These are phyloP conservation scores for Marasmius tenuissimus DNA, from an alignment of 1,284 basidiomycete species.

Conservation along the genomic window DNA sequence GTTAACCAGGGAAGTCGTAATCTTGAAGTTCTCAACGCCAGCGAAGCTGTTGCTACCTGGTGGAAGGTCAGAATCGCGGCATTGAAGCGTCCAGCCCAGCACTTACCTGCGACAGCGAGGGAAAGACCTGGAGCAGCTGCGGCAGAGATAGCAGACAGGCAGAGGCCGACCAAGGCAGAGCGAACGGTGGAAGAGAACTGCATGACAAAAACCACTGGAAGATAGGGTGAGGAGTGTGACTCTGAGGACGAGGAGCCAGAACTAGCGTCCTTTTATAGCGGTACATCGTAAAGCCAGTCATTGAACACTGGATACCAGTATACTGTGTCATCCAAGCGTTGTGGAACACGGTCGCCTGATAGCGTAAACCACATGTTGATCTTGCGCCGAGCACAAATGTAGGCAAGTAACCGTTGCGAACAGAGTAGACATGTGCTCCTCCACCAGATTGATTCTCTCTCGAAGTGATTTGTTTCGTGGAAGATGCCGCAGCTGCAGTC, in stretches of 20 bases:
- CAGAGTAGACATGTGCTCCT: no score
- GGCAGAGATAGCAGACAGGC: slow-evolving; percentile 28
- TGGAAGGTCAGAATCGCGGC: background rate
- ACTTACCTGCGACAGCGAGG: slow-evolving; percentile 18
- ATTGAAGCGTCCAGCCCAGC: background rate
- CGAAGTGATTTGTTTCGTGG: background rate
- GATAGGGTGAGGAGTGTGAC: background rate
- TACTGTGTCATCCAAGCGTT: no score
- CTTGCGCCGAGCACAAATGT: no score
- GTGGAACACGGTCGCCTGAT: no score
- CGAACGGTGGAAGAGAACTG: slow-evolving; percentile 26
- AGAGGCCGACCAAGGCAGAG: slow-evolving; percentile 17
- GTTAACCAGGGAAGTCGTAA: slow-evolving; percentile 43
- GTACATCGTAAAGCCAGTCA: no score
- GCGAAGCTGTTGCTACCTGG: slow-evolving; percentile 36
- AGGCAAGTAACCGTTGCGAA: no score
- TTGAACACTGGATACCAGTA: no score
- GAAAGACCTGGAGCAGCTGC: slow-evolving; percentile 32
- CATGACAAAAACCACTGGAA: background rate
- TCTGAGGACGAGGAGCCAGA: background rate
- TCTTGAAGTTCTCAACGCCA: slow-evolving; percentile 40
- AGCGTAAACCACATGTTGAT: no score
- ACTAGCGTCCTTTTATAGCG: background rate
- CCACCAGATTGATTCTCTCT: no score
- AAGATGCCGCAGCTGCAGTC: background rate